Evolutionary conservation across 75 land plant genomes (phyloP).

Genomic region (Ceratopteris richardii): DNA sequence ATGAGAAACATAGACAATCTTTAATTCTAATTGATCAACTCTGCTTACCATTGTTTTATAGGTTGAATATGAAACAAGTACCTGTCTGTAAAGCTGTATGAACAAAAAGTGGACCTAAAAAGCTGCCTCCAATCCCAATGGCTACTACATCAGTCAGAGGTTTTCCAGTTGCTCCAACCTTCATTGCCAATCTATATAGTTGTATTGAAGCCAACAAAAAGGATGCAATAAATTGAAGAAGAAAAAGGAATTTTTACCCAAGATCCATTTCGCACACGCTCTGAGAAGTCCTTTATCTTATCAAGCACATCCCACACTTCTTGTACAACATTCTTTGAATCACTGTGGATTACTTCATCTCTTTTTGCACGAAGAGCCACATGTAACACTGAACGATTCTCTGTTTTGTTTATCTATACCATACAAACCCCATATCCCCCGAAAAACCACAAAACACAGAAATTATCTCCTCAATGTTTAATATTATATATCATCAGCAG

Average conservation of each 20-base stretch:
- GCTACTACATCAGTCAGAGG: conserved; percentile 79
- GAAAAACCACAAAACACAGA: neutral
- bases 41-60: too few species aligned
- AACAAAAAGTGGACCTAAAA: conserved; percentile 94
- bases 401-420: conserved; percentile 77
- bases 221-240: neutral
- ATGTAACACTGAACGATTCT: conserved; percentile 87
- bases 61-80: conserved; percentile 6
- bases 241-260: conserved; percentile 49
- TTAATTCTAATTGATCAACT: too few species aligned
- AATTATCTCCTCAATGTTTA: too few species aligned
- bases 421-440: neutral
- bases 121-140: conserved; percentile 96
- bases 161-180: conserved; percentile 96
- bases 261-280: conserved; percentile 70
- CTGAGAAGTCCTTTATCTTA: conserved; percentile 73
- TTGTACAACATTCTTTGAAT: conserved; percentile 91
- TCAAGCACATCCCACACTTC: conserved; percentile 93
- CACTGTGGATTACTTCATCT: conserved; percentile 49
- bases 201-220: neutral
- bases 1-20: neutral
- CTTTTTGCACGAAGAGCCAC: conserved; percentile 83
- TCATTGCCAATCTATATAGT: neutral
- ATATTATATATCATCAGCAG: too few species aligned
- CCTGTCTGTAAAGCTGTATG: conserved; percentile 97